A percentile compares a stretch with the other conserved stretches of the same genome.
These are phyloP conservation scores for Cutaneotrichosporon sp. DNA, from an alignment of 1,284 basidiomycete genomes.

Conservation along the genomic window DNA sequence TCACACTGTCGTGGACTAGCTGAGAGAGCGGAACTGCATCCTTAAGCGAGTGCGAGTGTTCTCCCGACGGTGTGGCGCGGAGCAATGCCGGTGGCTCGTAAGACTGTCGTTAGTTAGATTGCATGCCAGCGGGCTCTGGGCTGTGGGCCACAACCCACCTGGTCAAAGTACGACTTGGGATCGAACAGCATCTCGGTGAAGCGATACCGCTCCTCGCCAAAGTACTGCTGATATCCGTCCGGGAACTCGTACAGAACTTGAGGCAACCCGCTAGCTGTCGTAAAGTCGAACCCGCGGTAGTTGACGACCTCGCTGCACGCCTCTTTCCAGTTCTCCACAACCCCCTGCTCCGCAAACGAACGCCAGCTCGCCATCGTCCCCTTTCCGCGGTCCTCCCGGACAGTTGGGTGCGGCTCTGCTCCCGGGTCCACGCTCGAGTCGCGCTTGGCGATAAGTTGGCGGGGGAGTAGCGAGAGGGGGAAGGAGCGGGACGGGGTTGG, in stretches of 20 bases:
- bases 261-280: slow-evolving; percentile 33
- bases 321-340: slow-evolving; percentile 93
- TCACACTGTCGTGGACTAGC: slow-evolving; percentile 73
- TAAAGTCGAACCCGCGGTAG: slow-evolving; percentile 35
- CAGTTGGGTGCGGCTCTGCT: slow-evolving; percentile 63
- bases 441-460: slow-evolving; percentile 77
- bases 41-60: slow-evolving; percentile 58
- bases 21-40: slow-evolving; percentile 59
- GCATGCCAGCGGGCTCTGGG: no score
- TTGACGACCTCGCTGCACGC: slow-evolving; percentile 68
- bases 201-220: slow-evolving; percentile 73
- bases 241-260: slow-evolving; percentile 78
- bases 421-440: slow-evolving; percentile 59
- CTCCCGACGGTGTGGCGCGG: slow-evolving; percentile 44
- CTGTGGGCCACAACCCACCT: slow-evolving; percentile 35
- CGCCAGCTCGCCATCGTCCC: slow-evolving; percentile 74
- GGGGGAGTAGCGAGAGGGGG: slow-evolving; percentile 54
- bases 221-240: slow-evolving; percentile 82
- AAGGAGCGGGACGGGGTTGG: slow-evolving; percentile 30
- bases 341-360: slow-evolving; percentile 71
- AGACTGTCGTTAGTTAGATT: slow-evolving; percentile 11
- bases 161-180: slow-evolving; percentile 64
- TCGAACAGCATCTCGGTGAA: slow-evolving; percentile 88
- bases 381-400: slow-evolving; percentile 68
- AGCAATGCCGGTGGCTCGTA: slow-evolving; percentile 38